These are phyloP conservation scores for Mycena citricolor DNA, from an alignment of 1,284 basidiomycete species.

Conservation along the genomic window DNA sequence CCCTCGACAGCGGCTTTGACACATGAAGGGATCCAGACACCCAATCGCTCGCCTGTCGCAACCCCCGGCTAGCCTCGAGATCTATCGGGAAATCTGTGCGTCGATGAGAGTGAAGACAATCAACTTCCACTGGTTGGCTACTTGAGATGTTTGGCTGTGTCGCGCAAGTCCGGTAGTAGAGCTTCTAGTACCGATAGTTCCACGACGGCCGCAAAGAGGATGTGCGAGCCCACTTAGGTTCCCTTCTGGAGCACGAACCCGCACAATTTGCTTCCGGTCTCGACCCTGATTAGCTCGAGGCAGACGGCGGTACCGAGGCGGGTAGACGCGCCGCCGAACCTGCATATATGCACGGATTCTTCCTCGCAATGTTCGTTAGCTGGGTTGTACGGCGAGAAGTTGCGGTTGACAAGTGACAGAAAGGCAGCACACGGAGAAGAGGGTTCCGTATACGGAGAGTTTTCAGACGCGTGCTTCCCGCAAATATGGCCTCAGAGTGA, in stretches of 20 bases:
- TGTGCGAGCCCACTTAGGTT: slow-evolving; percentile 78
- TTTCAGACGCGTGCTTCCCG: no score
- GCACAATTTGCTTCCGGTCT: slow-evolving; percentile 78
- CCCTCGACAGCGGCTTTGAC: no score
- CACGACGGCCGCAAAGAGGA: slow-evolving; percentile 81
- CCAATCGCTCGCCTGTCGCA: no score
- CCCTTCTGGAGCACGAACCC: slow-evolving; percentile 97
- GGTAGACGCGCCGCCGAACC: slow-evolving; percentile 94
- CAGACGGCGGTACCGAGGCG: slow-evolving; percentile 96
- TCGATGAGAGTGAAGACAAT: no score
- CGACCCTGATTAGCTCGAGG: slow-evolving; percentile 89
- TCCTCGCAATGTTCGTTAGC: slow-evolving; percentile 47
- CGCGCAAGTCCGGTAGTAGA: slow-evolving; percentile 86
- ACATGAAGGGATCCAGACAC: no score
- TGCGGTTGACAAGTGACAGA: neutral
- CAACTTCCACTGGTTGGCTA: no score
- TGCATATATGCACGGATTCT: slow-evolving; percentile 95
- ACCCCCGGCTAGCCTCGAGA: no score
- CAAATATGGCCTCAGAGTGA: no score
- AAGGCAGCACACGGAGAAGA: no score
- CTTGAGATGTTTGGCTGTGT: slow-evolving; percentile 56
- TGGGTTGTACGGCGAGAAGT: slow-evolving; percentile 9
- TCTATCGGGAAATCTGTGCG: no score
- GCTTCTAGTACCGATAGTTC: slow-evolving; percentile 92
- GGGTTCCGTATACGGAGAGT: no score